These are phyloP conservation scores for Monilinia polystroma DNA, from an alignment of 2,329 filamentous ascomycete species.

Conservation along the genomic window DNA sequence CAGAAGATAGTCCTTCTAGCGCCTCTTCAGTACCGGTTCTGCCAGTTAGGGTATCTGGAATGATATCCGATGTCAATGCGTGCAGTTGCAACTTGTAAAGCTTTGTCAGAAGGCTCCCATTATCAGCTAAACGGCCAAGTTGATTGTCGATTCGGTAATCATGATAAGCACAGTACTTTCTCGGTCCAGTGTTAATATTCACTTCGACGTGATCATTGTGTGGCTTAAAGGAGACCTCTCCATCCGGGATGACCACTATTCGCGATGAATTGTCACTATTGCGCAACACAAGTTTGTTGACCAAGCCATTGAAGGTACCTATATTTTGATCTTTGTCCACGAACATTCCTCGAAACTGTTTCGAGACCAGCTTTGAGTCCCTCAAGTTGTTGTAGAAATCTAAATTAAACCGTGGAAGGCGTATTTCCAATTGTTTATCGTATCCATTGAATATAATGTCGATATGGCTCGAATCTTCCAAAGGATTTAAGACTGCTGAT, in stretches of 20 bases:
- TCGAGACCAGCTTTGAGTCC: slow-evolving; percentile 43
- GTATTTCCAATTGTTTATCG: slow-evolving; percentile 40
- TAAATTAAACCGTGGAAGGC: slow-evolving; percentile 50
- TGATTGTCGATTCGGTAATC: slow-evolving; percentile 50
- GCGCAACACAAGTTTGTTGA: slow-evolving; percentile 50
- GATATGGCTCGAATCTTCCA: slow-evolving; percentile 43
- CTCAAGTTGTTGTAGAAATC: slow-evolving; percentile 45
- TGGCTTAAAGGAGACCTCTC: slow-evolving; percentile 24
- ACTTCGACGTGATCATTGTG: slow-evolving; percentile 42
- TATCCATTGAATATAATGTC: slow-evolving; percentile 39
- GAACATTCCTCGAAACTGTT: slow-evolving; percentile 51
- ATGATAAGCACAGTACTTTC: slow-evolving; percentile 39
- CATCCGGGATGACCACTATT: slow-evolving; percentile 35
- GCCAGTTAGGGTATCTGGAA: slow-evolving; percentile 37
- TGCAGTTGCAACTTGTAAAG: slow-evolving; percentile 54
- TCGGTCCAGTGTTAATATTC: slow-evolving; percentile 34
- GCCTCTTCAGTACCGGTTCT: slow-evolving; percentile 37
- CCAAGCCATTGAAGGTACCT: slow-evolving; percentile 50
- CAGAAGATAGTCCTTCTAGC: slow-evolving; percentile 49
- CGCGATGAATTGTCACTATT: slow-evolving; percentile 43
- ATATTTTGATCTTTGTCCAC: slow-evolving; percentile 50
- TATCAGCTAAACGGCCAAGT: slow-evolving; percentile 52
- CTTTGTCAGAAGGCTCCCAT: slow-evolving; percentile 51
- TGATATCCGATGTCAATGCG: slow-evolving; percentile 52
- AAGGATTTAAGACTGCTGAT: slow-evolving; percentile 39